Base-by-base conservation (phyloP, 768 basidiomycete species). In the Hirschioporus abietinus region DNA sequence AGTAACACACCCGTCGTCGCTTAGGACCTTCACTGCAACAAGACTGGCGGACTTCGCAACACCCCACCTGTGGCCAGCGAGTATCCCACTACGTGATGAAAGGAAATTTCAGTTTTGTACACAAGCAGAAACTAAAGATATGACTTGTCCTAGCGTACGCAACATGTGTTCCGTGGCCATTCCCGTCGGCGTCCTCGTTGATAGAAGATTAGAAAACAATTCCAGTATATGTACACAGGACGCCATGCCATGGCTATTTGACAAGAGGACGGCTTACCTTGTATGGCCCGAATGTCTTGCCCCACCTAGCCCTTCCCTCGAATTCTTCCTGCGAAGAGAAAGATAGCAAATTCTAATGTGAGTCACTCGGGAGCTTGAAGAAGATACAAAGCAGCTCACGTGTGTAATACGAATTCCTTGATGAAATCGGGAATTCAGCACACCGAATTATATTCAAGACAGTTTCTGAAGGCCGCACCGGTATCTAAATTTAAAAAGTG, bases 1-100 rank as follows among this genome's bases (percentile, higher is more conserved):
- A 24, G 30, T 17, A 1, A 70, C 74, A 12, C 61, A 78, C 74
- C 79, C 79, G 25, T 62, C 60, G 64, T 79, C 78, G 61, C 72
- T 72, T 65, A 81, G 73, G 25, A 82, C 81, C 69, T 82, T 82
- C 64, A 82, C 79, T 1, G 80, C 79, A 65, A 81, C 75, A 64
- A 82, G 63, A 52, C 65, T 73, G 1, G 76, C 79, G 17, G 60
- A 65, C 70, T 78, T 75, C 26, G 78, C 78, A 23, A 79, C 73
- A 60, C 79, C 79, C 64, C 68, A 80, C 30, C 69, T 70, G 9
- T 66, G 72, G 12, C 80, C 80, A 23, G 72, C 79, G 5, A 72
- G 74, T 62, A 75, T 78, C 20, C 78, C 80, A 30, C 79, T 76
- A 68, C 64, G 69, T 1, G 17, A 25, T 27, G 8, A 8, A 30